phyloP scores from a whole-genome alignment of 441 rosid species.

The Eutrema salsugineum region DNA sequence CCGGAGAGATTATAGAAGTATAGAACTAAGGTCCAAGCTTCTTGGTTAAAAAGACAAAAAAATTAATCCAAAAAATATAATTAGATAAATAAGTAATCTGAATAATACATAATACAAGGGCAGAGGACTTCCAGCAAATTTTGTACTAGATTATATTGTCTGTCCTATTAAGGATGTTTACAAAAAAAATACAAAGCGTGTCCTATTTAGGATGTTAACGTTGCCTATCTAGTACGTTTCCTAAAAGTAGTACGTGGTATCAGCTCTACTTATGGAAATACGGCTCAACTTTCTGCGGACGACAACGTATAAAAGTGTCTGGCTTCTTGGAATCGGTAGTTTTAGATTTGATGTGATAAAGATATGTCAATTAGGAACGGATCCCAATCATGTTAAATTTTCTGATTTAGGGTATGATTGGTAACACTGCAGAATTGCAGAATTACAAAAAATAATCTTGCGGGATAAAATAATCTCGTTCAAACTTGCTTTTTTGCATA shows the following conservation, averaged over 20 bases:
- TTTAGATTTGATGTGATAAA: not conserved
- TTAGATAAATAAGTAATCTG: not conserved
- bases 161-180: too few relatives aligned
- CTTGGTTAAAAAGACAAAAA: not conserved
- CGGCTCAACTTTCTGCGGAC: not conserved
- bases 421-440: too few relatives aligned
- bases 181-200: too few relatives aligned
- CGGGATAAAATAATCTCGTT: too few relatives aligned
- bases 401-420: too few relatives aligned
- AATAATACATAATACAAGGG: not conserved
- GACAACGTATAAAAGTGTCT: not conserved
- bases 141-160: not conserved
- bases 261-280: not conserved
- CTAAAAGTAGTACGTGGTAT: not conserved
- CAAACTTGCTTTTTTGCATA: too few relatives aligned
- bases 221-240: not conserved
- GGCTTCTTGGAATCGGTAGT: not conserved
- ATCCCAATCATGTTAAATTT: too few relatives aligned
- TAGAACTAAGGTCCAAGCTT: not conserved
- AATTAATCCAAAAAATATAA: not conserved
- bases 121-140: not conserved
- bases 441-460: too few relatives aligned
- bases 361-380: not conserved
- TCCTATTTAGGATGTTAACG: not conserved
- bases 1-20: too few relatives aligned